phyloP scores from a whole-genome alignment of 148 eudicot genomes.

The Cornus controversa region DNA sequence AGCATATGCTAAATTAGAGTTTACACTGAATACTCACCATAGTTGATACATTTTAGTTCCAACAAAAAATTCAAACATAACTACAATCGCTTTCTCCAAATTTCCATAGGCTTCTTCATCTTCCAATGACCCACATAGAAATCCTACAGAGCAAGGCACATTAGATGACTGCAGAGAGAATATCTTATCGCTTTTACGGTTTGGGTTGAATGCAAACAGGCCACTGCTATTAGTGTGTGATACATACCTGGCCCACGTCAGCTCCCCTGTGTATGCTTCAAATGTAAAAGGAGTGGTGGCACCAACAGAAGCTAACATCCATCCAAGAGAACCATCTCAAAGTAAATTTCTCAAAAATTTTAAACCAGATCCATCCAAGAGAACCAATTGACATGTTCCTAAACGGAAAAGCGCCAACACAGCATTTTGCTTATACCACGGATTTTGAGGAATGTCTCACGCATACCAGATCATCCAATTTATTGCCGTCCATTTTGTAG shows the following conservation, averaged over 20 bases:
- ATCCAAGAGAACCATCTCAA: neutral
- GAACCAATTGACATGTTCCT: neutral
- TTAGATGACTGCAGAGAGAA: neutral
- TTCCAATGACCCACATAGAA: neutral
- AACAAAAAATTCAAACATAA: no score
- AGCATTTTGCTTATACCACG: constrained; percentile 14
- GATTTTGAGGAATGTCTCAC: constrained; percentile 59
- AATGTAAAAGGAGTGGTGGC: neutral
- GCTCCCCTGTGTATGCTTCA: neutral
- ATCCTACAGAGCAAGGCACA: neutral
- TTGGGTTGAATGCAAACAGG: neutral
- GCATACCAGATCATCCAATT: constrained; percentile 89
- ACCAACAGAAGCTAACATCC: neutral
- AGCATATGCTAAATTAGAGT: no score
- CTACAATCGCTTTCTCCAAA: neutral
- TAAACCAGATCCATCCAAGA: no score
- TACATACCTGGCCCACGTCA: neutral
- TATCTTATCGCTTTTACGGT: neutral
- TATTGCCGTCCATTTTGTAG: constrained; percentile 96
- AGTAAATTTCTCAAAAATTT: neutral
- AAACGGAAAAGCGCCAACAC: neutral
- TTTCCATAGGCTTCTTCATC: neutral
- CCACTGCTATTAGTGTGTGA: neutral
- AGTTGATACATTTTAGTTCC: no score
- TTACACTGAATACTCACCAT: no score